phyloP scores from a whole-genome alignment of 768 basidiomycete genomes.

The Cystoderma amianthinum region DNA sequence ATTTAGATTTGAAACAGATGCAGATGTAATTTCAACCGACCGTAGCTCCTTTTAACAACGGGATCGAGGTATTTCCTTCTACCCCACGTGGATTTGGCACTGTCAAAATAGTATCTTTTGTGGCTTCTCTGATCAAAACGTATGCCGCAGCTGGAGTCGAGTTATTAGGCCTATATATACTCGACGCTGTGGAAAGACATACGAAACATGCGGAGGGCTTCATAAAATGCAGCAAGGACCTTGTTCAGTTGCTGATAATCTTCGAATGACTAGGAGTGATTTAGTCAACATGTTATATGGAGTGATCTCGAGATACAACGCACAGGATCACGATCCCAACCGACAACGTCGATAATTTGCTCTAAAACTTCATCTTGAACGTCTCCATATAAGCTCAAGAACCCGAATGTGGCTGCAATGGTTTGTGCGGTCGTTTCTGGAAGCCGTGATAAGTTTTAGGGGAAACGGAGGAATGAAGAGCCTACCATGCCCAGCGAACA shows the following conservation, averaged over 20 bases:
- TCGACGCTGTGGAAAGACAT: slow-evolving; percentile 13
- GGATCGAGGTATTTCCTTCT: slow-evolving; percentile 2
- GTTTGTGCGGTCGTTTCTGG: slow-evolving; percentile 38
- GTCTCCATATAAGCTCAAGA: slow-evolving; percentile 32
- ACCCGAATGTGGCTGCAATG: slow-evolving; percentile 34
- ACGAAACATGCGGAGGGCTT: slow-evolving; percentile 41
- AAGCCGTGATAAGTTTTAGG: too few relatives aligned
- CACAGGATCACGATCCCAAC: slow-evolving; percentile 25
- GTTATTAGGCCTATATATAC: background rate
- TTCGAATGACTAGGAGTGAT: slow-evolving; percentile 14
- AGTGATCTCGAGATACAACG: slow-evolving; percentile 2
- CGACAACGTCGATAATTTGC: slow-evolving; percentile 28
- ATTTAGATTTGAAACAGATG: background rate
- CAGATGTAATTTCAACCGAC: background rate
- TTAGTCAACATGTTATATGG: background rate
- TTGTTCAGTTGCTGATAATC: slow-evolving; percentile 34
- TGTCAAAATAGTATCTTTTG: background rate
- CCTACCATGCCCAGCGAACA: slow-evolving; percentile 4
- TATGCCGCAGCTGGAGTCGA: background rate
- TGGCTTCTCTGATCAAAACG: background rate
- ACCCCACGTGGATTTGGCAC: background rate
- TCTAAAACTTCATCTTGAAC: slow-evolving; percentile 34
- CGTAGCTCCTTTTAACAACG: slow-evolving; percentile 2
- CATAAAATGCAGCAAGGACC: slow-evolving; percentile 36
- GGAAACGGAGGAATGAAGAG: background rate